Conservation (phyloP, 192 early-diverging fungal genomes). For the Backusella mclennaniae region DNA sequence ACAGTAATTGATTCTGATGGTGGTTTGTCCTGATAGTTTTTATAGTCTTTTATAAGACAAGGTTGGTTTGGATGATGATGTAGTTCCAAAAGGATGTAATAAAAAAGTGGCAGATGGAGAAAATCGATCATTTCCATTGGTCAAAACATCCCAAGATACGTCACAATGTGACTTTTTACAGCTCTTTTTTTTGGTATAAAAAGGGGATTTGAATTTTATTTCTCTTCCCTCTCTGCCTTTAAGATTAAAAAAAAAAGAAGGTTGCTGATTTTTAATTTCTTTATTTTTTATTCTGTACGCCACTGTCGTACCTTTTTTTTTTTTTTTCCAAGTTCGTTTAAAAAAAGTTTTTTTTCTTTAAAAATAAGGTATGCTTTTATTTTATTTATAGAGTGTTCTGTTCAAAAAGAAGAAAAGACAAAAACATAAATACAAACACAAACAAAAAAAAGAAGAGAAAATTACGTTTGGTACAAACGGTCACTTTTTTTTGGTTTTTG, state of each 20-base stretch:
- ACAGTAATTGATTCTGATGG: too few relatives aligned
- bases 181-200: not conserved
- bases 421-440: not conserved
- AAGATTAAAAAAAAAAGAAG: not conserved
- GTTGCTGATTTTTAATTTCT: not conserved
- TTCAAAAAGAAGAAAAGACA: not conserved
- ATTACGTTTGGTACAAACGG: not conserved
- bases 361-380: too few relatives aligned
- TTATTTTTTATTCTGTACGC: not conserved
- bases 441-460: not conserved
- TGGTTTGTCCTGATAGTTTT: too few relatives aligned
- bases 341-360: not conserved
- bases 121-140: not conserved
- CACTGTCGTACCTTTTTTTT: not conserved
- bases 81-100: not conserved
- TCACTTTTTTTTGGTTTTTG: not conserved
- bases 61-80: too few relatives aligned
- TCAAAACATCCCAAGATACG: not conserved
- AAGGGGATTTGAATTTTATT: not conserved
- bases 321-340: not conserved
- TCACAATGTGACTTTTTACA: not conserved
- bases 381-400: too few relatives aligned
- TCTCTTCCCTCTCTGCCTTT: not conserved
- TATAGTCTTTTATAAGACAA: too few relatives aligned
- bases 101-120: not conserved